A percentile compares a stretch with the other conserved stretches of the same genome.
Conservation (phyloP, 164 flowering plant genomes). For the Dillenia suffruticosa region DNA sequence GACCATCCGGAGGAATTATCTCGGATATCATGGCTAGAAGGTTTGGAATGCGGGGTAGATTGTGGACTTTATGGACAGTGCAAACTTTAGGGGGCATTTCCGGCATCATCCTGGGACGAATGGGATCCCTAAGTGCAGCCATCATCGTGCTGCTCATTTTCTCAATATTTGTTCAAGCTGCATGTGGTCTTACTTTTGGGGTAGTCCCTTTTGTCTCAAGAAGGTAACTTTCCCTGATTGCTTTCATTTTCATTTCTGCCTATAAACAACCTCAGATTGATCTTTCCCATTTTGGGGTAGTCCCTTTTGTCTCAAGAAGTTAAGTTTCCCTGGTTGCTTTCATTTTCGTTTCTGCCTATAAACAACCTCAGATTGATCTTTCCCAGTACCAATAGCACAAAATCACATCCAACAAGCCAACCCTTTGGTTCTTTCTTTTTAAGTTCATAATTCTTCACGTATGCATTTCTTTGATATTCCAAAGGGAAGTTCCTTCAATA, state of each 20-base stretch:
- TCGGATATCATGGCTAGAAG: conserved; percentile 63
- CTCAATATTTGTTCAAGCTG: conserved; percentile 78
- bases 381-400: no score
- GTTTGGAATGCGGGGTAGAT: conserved; percentile 85
- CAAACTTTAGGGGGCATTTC: conserved; percentile 71
- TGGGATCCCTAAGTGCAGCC: conserved; percentile 49
- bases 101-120: conserved; percentile 60
- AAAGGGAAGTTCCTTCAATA: no score
- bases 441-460: no score
- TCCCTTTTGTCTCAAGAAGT: conserved; percentile 91
- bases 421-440: no score
- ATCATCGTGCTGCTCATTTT: conserved; percentile 59
- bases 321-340: conserved; percentile 11
- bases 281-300: conserved; percentile 48
- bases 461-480: no score
- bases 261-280: no score
- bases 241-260: not conserved
- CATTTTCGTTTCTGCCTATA: not conserved
- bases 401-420: no score
- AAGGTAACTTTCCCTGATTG: conserved; percentile 37
- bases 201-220: conserved; percentile 86
- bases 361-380: no score
- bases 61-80: conserved; percentile 73
- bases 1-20: conserved; percentile 69
- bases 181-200: conserved; percentile 88